phyloP scores from a whole-genome alignment of 2,329 filamentous ascomycete species.

The Monilinia vaccinii-corymbosi region DNA sequence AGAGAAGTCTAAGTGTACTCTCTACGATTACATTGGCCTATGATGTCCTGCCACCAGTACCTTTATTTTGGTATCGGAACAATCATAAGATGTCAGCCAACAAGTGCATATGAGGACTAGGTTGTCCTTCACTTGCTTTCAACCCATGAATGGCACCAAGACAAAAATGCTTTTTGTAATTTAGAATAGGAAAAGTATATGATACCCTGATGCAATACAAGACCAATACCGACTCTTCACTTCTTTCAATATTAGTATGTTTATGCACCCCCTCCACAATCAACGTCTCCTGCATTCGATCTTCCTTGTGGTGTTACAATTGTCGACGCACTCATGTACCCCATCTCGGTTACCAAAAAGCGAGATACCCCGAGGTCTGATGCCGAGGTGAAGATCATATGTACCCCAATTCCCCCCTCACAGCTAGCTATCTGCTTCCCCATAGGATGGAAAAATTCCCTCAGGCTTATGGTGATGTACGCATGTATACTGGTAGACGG shows the following conservation, averaged over 20 bases:
- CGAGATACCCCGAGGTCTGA: conserved; percentile 7
- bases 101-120: neutral
- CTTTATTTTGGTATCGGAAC: neutral
- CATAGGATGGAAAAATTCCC: conserved; percentile 6
- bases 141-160: neutral
- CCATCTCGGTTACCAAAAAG: neutral
- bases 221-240: neutral
- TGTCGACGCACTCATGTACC: neutral
- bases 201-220: neutral
- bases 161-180: neutral
- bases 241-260: neutral
- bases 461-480: neutral
- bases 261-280: neutral
- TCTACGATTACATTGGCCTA: neutral
- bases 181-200: neutral
- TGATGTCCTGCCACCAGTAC: neutral
- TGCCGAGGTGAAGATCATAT: conserved; percentile 1
- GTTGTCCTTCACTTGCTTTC: neutral
- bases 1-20: neutral
- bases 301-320: neutral
- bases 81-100: neutral
- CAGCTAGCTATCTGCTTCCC: neutral
- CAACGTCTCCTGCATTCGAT: neutral
- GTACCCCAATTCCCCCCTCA: conserved; percentile 8
- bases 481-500: neutral